These are phyloP conservation scores for Podaxis sp. DNA, from an alignment of 768 basidiomycete species.

Conservation along the genomic window DNA sequence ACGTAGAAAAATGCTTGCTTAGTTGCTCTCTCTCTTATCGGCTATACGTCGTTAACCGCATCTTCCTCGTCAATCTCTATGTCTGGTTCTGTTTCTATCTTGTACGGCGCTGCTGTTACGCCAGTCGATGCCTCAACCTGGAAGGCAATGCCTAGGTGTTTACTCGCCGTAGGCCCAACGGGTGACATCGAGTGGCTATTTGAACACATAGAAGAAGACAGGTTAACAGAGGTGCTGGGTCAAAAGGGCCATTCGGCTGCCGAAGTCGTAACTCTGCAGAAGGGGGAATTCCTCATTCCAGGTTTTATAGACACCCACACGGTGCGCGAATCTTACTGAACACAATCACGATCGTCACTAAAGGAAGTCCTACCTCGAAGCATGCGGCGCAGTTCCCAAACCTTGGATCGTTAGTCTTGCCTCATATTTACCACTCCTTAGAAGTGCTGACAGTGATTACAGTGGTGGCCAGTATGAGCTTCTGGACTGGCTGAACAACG, in stretches of 20 bases:
- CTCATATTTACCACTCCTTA: not conserved
- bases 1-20: not conserved
- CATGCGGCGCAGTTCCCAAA: conserved; percentile 83
- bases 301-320: conserved; percentile 93
- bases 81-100: conserved; percentile 26
- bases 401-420: conserved; percentile 50
- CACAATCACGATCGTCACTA: not conserved
- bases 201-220: conserved; percentile 47
- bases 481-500: conserved; percentile 80
- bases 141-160: conserved; percentile 45
- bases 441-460: not conserved
- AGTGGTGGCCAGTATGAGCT: conserved; percentile 81
- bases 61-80: conserved; percentile 3
- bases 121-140: conserved; percentile 43
- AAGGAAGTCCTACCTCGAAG: conserved; percentile 29
- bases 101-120: conserved; percentile 58
- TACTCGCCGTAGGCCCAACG: conserved; percentile 48
- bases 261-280: conserved; percentile 39
- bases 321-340: conserved; percentile 40
- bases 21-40: not conserved
- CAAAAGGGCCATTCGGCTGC: conserved; percentile 48
- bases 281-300: conserved; percentile 75
- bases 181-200: conserved; percentile 71
- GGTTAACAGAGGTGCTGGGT: conserved; percentile 48
- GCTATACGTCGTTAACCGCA: not conserved